Conservation (phyloP, 257 asterid genomes). For the Salvia splendens region DNA sequence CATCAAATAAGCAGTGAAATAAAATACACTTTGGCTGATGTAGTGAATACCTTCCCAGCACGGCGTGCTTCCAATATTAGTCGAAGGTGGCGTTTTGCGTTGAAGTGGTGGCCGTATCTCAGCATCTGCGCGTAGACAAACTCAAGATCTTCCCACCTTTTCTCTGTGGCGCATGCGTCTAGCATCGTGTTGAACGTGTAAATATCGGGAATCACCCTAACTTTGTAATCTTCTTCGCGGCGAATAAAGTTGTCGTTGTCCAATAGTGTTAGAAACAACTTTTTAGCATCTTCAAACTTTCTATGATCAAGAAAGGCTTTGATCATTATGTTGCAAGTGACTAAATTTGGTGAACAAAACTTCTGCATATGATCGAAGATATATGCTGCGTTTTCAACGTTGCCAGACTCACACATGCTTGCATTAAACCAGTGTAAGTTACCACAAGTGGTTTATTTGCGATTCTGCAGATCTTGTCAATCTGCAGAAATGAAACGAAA, state of each 20-base stretch:
- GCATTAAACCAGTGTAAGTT: conserved; percentile 93
- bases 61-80: conserved; percentile 60
- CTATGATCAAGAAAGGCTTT: conserved; percentile 72
- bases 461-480: conserved; percentile 87
- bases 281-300: conserved; percentile 70
- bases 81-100: conserved; percentile 75
- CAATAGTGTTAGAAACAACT: conserved; percentile 57
- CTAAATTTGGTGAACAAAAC: conserved; percentile 79
- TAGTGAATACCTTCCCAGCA: conserved; percentile 72
- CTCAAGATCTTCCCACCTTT: conserved; percentile 87
- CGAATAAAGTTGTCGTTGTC: conserved; percentile 45
- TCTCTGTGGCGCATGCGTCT: conserved; percentile 60
- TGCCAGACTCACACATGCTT: conserved; percentile 77
- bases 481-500: conserved; percentile 42
- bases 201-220: conserved; percentile 67
- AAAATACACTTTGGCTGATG: neutral
- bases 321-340: conserved; percentile 79
- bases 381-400: conserved; percentile 54
- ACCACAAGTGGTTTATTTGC: conserved; percentile 92
- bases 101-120: conserved; percentile 73
- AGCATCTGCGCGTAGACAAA: conserved; percentile 68
- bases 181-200: conserved; percentile 84
- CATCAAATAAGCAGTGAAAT: neutral
- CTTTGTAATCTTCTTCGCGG: conserved; percentile 47
- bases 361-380: conserved; percentile 77